These are phyloP conservation scores for Darksidea phi DNA, from an alignment of 495 filamentous ascomycete species.

Conservation along the genomic window DNA sequence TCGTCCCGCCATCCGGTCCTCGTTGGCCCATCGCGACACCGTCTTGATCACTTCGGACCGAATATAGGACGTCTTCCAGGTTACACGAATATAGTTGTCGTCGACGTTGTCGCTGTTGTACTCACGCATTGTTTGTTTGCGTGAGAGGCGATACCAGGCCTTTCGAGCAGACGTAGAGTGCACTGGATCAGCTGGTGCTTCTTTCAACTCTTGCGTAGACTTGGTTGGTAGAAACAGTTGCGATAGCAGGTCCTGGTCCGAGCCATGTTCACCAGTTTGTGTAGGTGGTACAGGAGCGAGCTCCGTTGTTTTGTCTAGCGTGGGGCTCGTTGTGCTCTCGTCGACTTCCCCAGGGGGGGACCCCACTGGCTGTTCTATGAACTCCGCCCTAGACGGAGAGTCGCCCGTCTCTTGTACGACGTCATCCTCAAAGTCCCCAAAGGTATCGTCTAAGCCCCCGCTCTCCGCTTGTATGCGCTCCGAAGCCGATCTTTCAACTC, in stretches of 20 bases:
- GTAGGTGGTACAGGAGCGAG: background rate
- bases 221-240: slow-evolving; percentile 23
- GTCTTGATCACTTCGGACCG: slow-evolving; percentile 26
- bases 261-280: background rate
- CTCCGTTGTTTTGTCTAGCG: background rate
- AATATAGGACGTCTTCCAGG: slow-evolving; percentile 31
- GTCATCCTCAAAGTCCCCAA: slow-evolving; percentile 31
- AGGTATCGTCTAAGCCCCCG: slow-evolving; percentile 13
- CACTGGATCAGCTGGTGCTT: slow-evolving; percentile 27
- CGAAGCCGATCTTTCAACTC: background rate
- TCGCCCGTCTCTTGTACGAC: background rate
- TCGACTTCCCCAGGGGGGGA: background rate
- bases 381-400: no score
- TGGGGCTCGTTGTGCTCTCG: background rate
- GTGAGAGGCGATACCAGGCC: slow-evolving; percentile 37
- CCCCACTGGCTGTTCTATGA: no score
- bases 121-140: slow-evolving; percentile 35
- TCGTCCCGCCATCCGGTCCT: slow-evolving; percentile 31
- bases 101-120: slow-evolving; percentile 35
- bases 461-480: background rate
- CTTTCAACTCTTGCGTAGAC: background rate
- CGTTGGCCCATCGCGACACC: slow-evolving; percentile 28
- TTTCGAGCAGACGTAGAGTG: slow-evolving; percentile 33
- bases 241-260: slow-evolving; percentile 18
- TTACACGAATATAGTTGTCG: slow-evolving; percentile 34